A percentile compares a stretch with the other conserved stretches of the same genome.
phyloP scores from a whole-genome alignment of 2,329 filamentous ascomycete genomes.

The Pyricularia sp. region DNA sequence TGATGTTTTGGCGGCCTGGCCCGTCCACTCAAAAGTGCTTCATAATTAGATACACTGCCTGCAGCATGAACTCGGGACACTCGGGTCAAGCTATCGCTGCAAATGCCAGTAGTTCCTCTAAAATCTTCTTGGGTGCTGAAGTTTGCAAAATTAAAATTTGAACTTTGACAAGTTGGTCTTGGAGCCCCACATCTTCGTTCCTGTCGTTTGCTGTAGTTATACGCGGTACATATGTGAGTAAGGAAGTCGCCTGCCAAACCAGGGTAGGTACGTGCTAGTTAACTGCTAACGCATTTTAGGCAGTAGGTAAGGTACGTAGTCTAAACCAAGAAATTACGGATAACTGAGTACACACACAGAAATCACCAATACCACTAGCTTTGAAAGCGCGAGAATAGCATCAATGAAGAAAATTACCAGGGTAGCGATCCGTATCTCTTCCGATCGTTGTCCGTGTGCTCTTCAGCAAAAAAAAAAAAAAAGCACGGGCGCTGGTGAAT shows the following conservation, averaged over 20 bases:
- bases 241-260: neutral
- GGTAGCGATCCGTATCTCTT: neutral
- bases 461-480: slow-evolving; percentile 1
- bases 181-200: neutral
- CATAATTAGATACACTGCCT: neutral
- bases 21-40: neutral
- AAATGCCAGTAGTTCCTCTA: neutral
- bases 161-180: neutral
- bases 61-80: neutral
- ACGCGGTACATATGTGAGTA: neutral
- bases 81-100: neutral
- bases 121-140: neutral
- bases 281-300: too few species aligned
- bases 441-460: neutral
- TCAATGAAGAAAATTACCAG: neutral
- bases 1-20: neutral
- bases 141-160: neutral
- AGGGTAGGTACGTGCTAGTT: neutral
- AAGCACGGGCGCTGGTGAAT: neutral
- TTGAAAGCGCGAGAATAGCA: neutral
- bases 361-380: neutral
- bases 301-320: neutral
- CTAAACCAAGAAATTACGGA: neutral
- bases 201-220: neutral
- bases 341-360: neutral